Percentiles rank a stretch among this genome's conserved stretches.
phyloP scores from a whole-genome alignment of 2,329 filamentous ascomycete species.

The Ophiostoma tasmaniense region DNA sequence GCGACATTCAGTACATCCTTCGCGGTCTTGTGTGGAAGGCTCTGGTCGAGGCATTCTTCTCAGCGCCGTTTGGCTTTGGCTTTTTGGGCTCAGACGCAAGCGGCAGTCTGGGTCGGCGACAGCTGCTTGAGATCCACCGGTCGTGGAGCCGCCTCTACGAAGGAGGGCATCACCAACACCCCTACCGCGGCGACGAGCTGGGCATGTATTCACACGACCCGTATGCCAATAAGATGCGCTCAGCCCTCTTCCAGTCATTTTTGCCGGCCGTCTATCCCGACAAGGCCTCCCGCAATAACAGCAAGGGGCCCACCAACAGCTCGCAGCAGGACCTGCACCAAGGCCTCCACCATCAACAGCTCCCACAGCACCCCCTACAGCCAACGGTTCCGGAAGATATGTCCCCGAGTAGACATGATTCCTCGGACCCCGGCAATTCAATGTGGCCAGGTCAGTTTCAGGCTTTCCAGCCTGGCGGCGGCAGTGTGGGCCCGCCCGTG shows the following conservation, averaged over 20 bases:
- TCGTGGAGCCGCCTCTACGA: conserved; percentile 20
- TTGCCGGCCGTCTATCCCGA: conserved; percentile 18
- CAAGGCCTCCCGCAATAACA: conserved; percentile 11
- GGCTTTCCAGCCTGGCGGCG: not conserved
- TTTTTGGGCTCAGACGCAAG: conserved; percentile 19
- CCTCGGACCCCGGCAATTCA: not conserved
- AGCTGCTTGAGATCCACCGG: conserved; percentile 19
- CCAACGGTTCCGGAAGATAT: not conserved
- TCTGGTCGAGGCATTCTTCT: conserved; percentile 24
- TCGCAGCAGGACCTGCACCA: conserved; percentile 6
- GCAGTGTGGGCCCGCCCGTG: not conserved
- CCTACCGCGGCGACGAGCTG: conserved; percentile 15
- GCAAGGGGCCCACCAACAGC: not conserved
- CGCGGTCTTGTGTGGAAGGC: conserved; percentile 21
- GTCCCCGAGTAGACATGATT: not conserved
- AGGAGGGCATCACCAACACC: not conserved
- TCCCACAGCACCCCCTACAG: not conserved
- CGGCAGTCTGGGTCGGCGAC: conserved; percentile 5
- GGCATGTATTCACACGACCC: conserved; percentile 20
- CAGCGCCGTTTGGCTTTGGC: conserved; percentile 23
- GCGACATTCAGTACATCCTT: conserved; percentile 19
- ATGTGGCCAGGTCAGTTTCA: not conserved
- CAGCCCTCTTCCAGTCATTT: conserved; percentile 24
- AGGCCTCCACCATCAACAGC: conserved; percentile 9
- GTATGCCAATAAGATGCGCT: conserved; percentile 24